Percentiles rank a stretch among this genome's conserved stretches.
Evolutionary conservation across 164 flowering plant genomes (phyloP).

Genomic region (Sextonia rubra): DNA sequence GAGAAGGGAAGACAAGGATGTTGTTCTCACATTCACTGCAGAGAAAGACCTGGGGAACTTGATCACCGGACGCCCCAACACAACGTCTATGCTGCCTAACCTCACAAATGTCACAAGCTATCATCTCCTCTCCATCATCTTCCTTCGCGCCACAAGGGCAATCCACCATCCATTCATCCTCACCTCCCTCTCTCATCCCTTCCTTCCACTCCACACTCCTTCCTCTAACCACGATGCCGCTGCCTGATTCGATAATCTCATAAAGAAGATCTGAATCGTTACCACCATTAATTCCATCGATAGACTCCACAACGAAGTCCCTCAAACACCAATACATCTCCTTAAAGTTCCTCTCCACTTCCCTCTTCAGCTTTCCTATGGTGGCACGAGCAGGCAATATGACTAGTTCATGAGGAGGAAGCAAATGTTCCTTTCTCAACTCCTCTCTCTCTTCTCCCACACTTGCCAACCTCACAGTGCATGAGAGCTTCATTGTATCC

Average conservation of each 20-base stretch:
- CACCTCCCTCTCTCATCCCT: constrained; percentile 22
- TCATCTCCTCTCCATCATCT: constrained; percentile 85
- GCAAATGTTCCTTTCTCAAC: constrained; percentile 4
- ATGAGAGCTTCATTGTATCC: constrained; percentile 35
- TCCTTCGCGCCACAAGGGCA: constrained; percentile 78
- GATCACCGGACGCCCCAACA: constrained; percentile 43
- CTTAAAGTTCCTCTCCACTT: constrained; percentile 55
- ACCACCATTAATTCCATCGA: constrained; percentile 20
- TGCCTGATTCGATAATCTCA: constrained; percentile 34
- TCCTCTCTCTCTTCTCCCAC: constrained; percentile 10
- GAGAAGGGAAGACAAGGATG: constrained; percentile 45
- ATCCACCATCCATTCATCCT: constrained; percentile 31
- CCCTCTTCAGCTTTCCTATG: constrained; percentile 49
- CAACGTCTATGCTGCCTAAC: constrained; percentile 85
- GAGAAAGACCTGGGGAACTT: constrained; percentile 61
- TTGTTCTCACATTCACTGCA: constrained; percentile 74
- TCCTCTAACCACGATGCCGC: constrained; percentile 44
- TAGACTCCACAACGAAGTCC: constrained; percentile 35
- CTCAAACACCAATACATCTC: constrained; percentile 65
- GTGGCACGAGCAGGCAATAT: constrained; percentile 40
- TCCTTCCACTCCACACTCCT: constrained; percentile 10
- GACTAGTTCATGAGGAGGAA: constrained; percentile 57
- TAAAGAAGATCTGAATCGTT: constrained; percentile 38
- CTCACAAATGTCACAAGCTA: constrained; percentile 82
- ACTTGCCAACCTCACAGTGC: constrained; percentile 36